Evolutionary conservation across 2,329 filamentous ascomycete species (phyloP), one percentile per base, ranked within the genome.

Genomic region (Neoascochyta sp.): DNA sequence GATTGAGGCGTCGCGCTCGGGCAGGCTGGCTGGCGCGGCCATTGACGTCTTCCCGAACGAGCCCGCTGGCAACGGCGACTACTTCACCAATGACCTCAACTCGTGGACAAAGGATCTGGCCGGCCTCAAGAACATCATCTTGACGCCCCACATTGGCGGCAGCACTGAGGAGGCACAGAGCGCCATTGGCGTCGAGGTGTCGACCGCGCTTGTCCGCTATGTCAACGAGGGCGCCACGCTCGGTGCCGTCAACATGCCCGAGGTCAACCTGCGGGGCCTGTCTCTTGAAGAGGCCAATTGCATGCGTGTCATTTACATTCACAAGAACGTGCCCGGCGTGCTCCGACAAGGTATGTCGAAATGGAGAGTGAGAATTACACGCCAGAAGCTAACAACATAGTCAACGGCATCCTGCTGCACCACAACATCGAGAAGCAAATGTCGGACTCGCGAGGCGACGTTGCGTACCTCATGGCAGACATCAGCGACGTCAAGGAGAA

Each of bases 341-440:
- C 73, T 98, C 63, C 79, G 88, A 57, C 86, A 83, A 70, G 80
- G 80, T 83, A 66, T 48, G 58, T 28, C 16, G 8, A 15, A 19
- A 16, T 7, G 6, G 4, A 8, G 3, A 9, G n/a, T 7, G 9
- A 3, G 7, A 12, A 10, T 8, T 5, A 20, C 9, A 22, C 10
- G 10, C n/a, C n/a, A n/a, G 16, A 29, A 20, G 24, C 41, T 50
- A 34, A 49, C 39, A 27, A n/a, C 5, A 33, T 19, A 81, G 92
- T 98, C 47, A 98, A 98, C 72, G 86, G 92, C 56, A 87, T 96
- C 41, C 75, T 98, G 26, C 86, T 84, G 23, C 81, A 93, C 55
- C 89, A 98, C 72, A 98, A 98, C 64, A 89, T 98, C 50, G 90
- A 95, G 70, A 96, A 96, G 74, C 92, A 98, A 68, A 96, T 93